Conservation (phyloP, 345 rosid species). For the Syzygium jambos region DNA sequence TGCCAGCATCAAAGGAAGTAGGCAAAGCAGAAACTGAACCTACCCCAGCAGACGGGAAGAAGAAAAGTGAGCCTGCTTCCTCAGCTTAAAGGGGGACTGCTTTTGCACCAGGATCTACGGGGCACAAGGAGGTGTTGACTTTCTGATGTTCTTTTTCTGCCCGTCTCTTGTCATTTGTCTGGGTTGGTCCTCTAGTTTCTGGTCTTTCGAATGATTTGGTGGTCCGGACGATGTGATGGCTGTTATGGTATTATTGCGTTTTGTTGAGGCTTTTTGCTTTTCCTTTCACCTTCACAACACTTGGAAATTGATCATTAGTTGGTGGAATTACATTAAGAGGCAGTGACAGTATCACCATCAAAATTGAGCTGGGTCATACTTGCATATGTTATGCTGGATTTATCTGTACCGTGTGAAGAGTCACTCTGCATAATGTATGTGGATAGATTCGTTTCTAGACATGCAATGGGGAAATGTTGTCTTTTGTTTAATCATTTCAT, state of each 20-base stretch:
- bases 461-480: background rate
- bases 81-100: constrained; percentile 26
- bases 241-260: background rate
- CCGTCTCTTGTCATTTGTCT: background rate
- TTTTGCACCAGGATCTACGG: background rate
- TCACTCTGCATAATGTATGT: background rate
- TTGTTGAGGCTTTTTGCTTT: background rate
- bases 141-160: background rate
- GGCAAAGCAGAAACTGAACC: constrained; percentile 21
- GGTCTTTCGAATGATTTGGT: background rate
- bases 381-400: background rate
- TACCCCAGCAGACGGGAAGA: constrained; percentile 25
- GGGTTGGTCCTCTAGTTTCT: background rate
- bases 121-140: background rate
- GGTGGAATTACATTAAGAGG: background rate
- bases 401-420: background rate
- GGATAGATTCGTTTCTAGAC: background rate
- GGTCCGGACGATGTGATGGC: background rate
- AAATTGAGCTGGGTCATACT: background rate
- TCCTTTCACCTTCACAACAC: background rate
- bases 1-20: constrained; percentile 17
- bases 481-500: background rate
- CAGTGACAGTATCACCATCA: background rate
- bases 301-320: background rate
- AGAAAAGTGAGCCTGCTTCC: constrained; percentile 37